Conservation (phyloP, 177 flowering plant species). For the Vitis hybrid region DNA sequence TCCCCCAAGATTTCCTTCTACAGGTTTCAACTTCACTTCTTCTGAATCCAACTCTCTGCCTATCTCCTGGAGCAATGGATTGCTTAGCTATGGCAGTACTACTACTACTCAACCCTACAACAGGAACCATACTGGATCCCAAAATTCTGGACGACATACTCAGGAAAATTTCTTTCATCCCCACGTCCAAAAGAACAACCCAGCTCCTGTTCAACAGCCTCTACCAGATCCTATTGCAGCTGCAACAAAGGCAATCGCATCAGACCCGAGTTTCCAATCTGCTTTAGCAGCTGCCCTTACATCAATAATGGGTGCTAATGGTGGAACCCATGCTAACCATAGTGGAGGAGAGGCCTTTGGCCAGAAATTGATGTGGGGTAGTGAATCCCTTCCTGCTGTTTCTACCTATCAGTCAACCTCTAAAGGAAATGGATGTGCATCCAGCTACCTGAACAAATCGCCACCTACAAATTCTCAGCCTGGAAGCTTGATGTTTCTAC, state of each 20-base stretch:
- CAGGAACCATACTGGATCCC: slow-evolving; percentile 36
- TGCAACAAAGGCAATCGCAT: slow-evolving; percentile 79
- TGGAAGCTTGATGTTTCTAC: slow-evolving; percentile 38
- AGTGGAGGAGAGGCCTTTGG: slow-evolving; percentile 24
- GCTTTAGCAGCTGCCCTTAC: slow-evolving; percentile 77
- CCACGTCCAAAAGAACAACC: slow-evolving; percentile 43
- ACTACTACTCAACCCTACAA: slow-evolving; percentile 27
- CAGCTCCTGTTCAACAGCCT: slow-evolving; percentile 26
- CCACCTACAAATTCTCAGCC: slow-evolving; percentile 39
- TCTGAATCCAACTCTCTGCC: slow-evolving; percentile 40
- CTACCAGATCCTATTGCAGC: slow-evolving; percentile 56
- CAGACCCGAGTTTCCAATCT: slow-evolving; percentile 80
- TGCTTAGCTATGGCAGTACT: slow-evolving; percentile 32
- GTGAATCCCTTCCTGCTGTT: slow-evolving; percentile 27
- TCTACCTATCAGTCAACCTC: slow-evolving; percentile 22
- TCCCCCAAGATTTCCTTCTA: slow-evolving; percentile 41
- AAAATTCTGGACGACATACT: slow-evolving; percentile 30
- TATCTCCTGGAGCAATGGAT: slow-evolving; percentile 54
- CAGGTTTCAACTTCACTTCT: slow-evolving; percentile 59
- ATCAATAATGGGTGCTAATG: slow-evolving; percentile 48
- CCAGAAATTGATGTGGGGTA: slow-evolving; percentile 35
- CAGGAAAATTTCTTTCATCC: slow-evolving; percentile 46
- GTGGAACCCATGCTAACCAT: slow-evolving; percentile 25
- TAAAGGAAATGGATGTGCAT: slow-evolving; percentile 42
- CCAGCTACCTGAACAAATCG: slow-evolving; percentile 39